phyloP scores from a whole-genome alignment of 345 rosid species.

The Syzygium grande region DNA sequence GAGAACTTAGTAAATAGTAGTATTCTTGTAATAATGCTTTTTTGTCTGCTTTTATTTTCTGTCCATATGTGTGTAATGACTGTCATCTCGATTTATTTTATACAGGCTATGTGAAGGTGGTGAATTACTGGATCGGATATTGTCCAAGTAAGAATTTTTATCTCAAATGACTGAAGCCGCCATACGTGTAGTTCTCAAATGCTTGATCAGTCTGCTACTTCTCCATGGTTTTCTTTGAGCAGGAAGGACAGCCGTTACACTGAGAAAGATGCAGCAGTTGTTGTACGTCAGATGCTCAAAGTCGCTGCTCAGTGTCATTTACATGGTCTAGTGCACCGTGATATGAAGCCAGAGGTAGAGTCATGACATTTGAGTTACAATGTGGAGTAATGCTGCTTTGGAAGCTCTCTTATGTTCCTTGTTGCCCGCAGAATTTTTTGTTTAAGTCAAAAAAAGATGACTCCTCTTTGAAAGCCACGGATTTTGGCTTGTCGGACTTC shows the following conservation, averaged over 20 bases:
- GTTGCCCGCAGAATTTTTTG: conserved; percentile 31
- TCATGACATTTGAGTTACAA: not conserved
- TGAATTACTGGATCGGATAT: conserved; percentile 39
- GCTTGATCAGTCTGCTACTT: not conserved
- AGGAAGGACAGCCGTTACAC: conserved; percentile 50
- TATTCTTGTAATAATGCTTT: not conserved
- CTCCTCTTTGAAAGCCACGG: conserved; percentile 41
- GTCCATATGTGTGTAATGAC: not conserved
- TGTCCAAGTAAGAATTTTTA: conserved; percentile 18
- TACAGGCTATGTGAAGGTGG: conserved; percentile 48
- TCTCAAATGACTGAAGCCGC: not conserved
- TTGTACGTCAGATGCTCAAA: conserved; percentile 83
- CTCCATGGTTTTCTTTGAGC: not conserved
- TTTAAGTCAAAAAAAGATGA: conserved; percentile 37
- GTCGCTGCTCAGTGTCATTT: conserved; percentile 47
- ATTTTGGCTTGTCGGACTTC: conserved; percentile 51
- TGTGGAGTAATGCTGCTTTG: not conserved
- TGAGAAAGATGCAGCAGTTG: conserved; percentile 82
- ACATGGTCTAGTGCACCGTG: conserved; percentile 49
- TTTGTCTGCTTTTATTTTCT: not conserved
- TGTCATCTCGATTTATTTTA: not conserved
- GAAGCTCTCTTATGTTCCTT: not conserved
- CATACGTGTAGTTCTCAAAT: not conserved
- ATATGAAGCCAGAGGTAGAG: conserved; percentile 49
- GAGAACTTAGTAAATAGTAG: not conserved